These are phyloP conservation scores for Pseudogymnoascus pannorum DNA, from an alignment of 2,329 filamentous ascomycete genomes.

Conservation along the genomic window DNA sequence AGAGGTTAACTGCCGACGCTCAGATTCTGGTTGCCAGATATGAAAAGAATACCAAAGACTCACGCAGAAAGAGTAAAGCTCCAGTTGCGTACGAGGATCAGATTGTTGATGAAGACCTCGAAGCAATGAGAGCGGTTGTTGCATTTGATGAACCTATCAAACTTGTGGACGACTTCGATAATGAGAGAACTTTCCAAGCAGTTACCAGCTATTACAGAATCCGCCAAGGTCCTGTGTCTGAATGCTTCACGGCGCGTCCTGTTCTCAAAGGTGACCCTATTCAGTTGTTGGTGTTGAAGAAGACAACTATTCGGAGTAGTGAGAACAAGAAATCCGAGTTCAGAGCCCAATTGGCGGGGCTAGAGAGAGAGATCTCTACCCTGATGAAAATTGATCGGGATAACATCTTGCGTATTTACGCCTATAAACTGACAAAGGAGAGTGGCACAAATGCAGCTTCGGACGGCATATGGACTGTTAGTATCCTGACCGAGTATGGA, in stretches of 20 bases:
- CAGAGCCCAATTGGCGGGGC: slow-evolving; percentile 66
- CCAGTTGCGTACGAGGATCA: slow-evolving; percentile 30
- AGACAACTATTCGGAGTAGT: slow-evolving; percentile 52
- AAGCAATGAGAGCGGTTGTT: slow-evolving; percentile 34
- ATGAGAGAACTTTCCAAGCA: slow-evolving; percentile 58
- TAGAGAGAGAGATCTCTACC: slow-evolving; percentile 70
- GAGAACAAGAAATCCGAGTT: slow-evolving; percentile 54
- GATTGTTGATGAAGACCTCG: slow-evolving; percentile 30
- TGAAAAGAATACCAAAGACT: slow-evolving; percentile 52
- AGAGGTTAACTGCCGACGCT: slow-evolving; percentile 46
- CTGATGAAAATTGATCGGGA: slow-evolving; percentile 69
- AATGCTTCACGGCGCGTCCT: slow-evolving; percentile 66
- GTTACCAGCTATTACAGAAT: slow-evolving; percentile 64
- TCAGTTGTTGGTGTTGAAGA: slow-evolving; percentile 62
- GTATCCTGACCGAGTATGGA: slow-evolving; percentile 66
- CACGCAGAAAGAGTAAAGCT: slow-evolving; percentile 52
- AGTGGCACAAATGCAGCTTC: slow-evolving; percentile 45
- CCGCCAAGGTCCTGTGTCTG: slow-evolving; percentile 57
- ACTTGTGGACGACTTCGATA: slow-evolving; percentile 56
- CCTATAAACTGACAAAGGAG: slow-evolving; percentile 70
- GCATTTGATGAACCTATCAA: slow-evolving; percentile 62
- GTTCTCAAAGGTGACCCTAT: slow-evolving; percentile 50
- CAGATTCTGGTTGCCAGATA: slow-evolving; percentile 64
- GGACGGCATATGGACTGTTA: slow-evolving; percentile 58
- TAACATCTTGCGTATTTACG: slow-evolving; percentile 71